phyloP scores from a whole-genome alignment of 1,284 basidiomycete species.

The Cryptococcus sp. region DNA sequence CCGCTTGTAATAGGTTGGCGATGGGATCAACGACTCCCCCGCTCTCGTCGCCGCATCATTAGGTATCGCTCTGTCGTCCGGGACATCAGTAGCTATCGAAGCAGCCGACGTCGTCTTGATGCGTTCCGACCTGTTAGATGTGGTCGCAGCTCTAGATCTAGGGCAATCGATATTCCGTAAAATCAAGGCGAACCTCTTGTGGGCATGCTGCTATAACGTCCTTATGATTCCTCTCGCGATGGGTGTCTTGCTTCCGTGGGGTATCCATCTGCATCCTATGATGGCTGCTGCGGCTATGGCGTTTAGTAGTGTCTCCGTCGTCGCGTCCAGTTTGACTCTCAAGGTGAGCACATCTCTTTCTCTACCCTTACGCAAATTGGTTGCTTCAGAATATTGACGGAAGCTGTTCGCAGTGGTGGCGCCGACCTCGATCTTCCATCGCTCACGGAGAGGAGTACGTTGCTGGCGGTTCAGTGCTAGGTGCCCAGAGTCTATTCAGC shows the following conservation, averaged over 20 bases:
- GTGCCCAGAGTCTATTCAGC: slow-evolving; percentile 28
- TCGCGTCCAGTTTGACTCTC: slow-evolving; percentile 82
- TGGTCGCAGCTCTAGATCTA: slow-evolving; percentile 91
- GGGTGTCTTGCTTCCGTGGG: slow-evolving; percentile 92
- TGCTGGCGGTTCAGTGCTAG: slow-evolving; percentile 41
- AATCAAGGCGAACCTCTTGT: slow-evolving; percentile 79
- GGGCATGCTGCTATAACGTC: slow-evolving; percentile 92
- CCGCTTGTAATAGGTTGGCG: slow-evolving; percentile 71
- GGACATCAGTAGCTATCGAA: slow-evolving; percentile 95
- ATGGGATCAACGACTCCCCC: slow-evolving; percentile 98
- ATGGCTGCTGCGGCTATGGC: slow-evolving; percentile 98
- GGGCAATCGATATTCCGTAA: slow-evolving; percentile 85
- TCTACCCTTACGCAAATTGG: too few relatives aligned
- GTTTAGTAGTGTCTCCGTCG: slow-evolving; percentile 93
- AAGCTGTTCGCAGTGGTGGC: slow-evolving; percentile 63
- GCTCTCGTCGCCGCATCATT: slow-evolving; percentile 93
- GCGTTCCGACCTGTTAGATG: slow-evolving; percentile 92
- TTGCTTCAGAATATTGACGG: slow-evolving; percentile 1
- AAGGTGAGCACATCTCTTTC: slow-evolving; percentile 53
- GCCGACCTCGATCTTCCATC: slow-evolving; percentile 66
- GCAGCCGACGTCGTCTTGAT: slow-evolving; percentile 98
- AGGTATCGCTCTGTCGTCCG: slow-evolving; percentile 92
- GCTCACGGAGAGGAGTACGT: slow-evolving; percentile 62
- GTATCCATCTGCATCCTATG: slow-evolving; percentile 94
- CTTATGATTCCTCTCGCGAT: slow-evolving; percentile 97